Base-by-base conservation (phyloP, 176 grass and related monocot genomes). In the Ampelocalamus luodianensis region DNA sequence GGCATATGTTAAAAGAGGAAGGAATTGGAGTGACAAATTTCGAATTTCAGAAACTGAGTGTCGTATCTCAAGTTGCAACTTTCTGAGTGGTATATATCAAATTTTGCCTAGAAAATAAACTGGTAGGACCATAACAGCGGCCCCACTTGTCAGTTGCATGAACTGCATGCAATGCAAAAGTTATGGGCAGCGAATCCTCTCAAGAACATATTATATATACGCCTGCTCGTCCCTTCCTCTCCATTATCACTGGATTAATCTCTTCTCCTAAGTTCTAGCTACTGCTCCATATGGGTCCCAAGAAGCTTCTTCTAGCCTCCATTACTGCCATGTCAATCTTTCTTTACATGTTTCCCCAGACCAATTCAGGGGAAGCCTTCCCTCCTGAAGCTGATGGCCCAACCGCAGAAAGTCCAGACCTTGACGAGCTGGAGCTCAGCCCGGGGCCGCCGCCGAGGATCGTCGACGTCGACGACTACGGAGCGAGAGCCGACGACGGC, bases 401-500 rank as follows among this genome's bases (percentile, higher is more conserved):
- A 8, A 4, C 54, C 44, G 68, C 77, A 5, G 55, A 83, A 3
- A 63, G 4, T 63, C 26, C 73, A 38, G 58, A 61, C 42, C 23
- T 56, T 7, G 65, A 54, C 60, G 65, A 64, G 83, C 72, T 22
- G 72, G 75, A 76, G 66, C 66, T 86, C 58, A 73, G 48, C 67
- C 67, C 80, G 22, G 44, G 46, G 29, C 55, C 54, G 76, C 69
- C 81, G 13, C 39, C 76, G 46, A 75, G 39, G 58, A 79, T 86
- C n/a, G 65, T 92, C 85, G 49, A 89, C 76, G 88, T 97, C 36
- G 80, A 91, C 1, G 78, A 89, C 76, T 90, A 86, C 75, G 89
- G 88, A 23, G 82, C 82, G 0, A 74, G 36, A 66, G 80, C 82
- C 43, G 16, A 70, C 8, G 85, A 68, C 64, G 87, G 17, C 45